A percentile compares a stretch with the other conserved stretches of the same genome.
phyloP scores from a whole-genome alignment of 305 asterid genomes.

The Fraxinus velutina region DNA sequence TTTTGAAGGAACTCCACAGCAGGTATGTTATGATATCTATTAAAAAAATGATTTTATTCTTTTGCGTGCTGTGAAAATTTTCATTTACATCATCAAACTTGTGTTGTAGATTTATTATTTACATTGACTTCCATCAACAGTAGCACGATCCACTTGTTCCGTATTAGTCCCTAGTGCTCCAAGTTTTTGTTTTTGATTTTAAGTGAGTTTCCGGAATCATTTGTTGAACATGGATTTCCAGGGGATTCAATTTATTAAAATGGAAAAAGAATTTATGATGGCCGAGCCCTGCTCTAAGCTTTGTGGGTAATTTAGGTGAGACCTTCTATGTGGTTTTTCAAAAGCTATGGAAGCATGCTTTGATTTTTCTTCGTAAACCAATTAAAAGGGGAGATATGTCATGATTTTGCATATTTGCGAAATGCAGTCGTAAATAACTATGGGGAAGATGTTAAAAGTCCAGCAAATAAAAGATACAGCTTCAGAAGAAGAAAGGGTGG shows the following conservation, averaged over 20 bases:
- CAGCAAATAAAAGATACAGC: neutral
- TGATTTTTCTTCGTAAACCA: neutral
- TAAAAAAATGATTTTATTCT: neutral
- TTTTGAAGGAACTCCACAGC: conserved; percentile 90
- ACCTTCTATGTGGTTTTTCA: neutral
- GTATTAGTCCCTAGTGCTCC: neutral
- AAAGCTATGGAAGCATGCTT: neutral
- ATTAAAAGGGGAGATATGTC: neutral
- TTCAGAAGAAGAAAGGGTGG: neutral
- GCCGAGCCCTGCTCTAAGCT: neutral
- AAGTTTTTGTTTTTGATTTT: neutral
- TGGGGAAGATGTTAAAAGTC: neutral
- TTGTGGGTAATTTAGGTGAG: neutral
- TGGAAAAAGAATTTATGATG: neutral
- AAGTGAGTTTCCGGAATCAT: neutral
- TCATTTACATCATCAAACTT: neutral
- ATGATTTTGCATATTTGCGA: neutral
- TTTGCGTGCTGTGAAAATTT: conserved; percentile 16
- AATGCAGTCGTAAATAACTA: neutral
- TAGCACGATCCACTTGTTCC: neutral
- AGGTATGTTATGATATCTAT: conserved; percentile 38
- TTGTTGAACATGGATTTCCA: neutral
- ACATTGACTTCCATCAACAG: neutral
- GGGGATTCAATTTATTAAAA: neutral
- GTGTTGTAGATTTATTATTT: neutral